A percentile compares a stretch with the other conserved stretches of the same genome.
Conservation (phyloP, 176 grass and related monocot genomes). For the barley (Hordeum vulgare) region DNA sequence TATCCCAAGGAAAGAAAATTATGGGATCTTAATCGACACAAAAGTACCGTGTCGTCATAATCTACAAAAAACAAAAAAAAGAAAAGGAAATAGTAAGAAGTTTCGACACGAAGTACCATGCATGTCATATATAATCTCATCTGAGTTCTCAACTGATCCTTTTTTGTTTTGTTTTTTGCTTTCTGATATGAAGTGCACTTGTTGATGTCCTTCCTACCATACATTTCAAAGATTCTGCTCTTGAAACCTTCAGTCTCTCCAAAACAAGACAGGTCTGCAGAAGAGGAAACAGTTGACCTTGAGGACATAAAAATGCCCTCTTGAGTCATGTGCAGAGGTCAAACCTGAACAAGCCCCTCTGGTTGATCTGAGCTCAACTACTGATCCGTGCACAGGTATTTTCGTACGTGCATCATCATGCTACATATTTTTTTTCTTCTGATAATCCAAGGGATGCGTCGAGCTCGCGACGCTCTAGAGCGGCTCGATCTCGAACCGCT, state of each 20-base stretch:
- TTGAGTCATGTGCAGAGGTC: neutral
- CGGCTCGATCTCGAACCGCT: neutral
- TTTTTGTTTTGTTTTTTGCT: neutral
- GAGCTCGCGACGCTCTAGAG: neutral
- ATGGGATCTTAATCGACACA: neutral
- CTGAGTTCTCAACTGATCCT: neutral
- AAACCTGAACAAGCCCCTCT: neutral
- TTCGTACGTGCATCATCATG: neutral
- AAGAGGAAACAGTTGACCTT: slow-evolving; percentile 1
- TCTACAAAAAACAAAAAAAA: neutral
- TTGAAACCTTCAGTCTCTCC: neutral
- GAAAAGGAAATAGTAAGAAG: slow-evolving; percentile 17
- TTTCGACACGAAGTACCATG: neutral
- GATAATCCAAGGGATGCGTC: neutral
- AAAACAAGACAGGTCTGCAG: neutral
- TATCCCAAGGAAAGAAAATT: neutral
- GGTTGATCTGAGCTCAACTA: neutral
- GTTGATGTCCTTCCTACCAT: neutral
- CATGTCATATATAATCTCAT: neutral
- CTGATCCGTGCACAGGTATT: neutral
- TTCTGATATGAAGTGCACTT: neutral
- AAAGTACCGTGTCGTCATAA: neutral
- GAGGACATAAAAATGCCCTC: neutral
- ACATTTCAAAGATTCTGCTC: neutral
- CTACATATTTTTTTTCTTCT: neutral